A percentile compares a stretch with the other conserved stretches of the same genome.
Evolutionary conservation across 108 stramenopile genomes (phyloP).

Genomic region (Mediolabrus comicus): DNA sequence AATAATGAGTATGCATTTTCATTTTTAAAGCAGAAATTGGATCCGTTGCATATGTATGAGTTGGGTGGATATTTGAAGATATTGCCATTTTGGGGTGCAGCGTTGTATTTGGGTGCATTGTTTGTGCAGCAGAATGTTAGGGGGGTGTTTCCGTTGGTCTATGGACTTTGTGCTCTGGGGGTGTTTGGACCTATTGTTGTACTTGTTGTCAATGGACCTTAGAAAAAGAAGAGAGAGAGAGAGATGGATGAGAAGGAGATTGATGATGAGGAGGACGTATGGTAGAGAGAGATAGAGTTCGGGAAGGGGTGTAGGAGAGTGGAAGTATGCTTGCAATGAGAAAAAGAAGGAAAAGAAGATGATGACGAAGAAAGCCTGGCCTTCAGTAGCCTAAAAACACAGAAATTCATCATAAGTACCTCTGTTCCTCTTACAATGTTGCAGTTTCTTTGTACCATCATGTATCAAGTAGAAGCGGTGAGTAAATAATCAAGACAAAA

Average conservation of each 20-base stretch:
- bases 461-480: too few species aligned
- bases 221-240: constrained; percentile 4
- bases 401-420: too few species aligned
- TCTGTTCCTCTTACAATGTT: too few species aligned
- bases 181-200: constrained; percentile 64
- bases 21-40: constrained; percentile 63
- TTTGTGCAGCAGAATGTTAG: constrained; percentile 70
- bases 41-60: constrained; percentile 79
- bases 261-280: background rate
- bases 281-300: background rate
- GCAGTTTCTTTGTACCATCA: background rate
- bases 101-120: constrained; percentile 70
- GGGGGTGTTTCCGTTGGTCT: constrained; percentile 62
- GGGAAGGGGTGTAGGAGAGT: background rate
- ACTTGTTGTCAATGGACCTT: constrained; percentile 64
- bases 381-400: too few species aligned
- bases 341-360: too few species aligned
- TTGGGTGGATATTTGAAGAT: constrained; percentile 65
- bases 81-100: constrained; percentile 69
- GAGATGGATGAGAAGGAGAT: background rate
- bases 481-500: too few species aligned
- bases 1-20: constrained; percentile 68
- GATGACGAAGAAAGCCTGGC: too few species aligned
- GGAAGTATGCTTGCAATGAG: too few species aligned
- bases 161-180: constrained; percentile 61